Base-by-base conservation (phyloP, 192 early-diverging fungal species). In the Phlyctochytrium bullatum region DNA sequence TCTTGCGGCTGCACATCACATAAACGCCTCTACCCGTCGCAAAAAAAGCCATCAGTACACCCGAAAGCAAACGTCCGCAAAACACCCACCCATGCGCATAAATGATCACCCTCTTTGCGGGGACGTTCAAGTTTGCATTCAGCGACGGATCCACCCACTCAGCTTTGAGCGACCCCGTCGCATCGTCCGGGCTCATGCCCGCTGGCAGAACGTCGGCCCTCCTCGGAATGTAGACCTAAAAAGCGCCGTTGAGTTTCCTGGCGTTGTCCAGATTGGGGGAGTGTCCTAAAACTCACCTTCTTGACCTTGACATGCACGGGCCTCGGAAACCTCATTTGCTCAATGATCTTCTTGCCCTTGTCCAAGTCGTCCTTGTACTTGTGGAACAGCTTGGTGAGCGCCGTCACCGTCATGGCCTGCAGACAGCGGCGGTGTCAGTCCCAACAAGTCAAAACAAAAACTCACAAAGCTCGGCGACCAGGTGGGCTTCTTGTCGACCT, bases 81-180 rank as follows among this genome's bases (percentile, higher is more conserved):
- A n/a, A n/a, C 4, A 10, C 54, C 34, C 53, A 91, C 34, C 93
- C 93, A 58, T 93, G 93, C 35, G 89, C 67, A 59, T 89, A 91
- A 51, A 93, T 65, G 17, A 92, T 68, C 1, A 87, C 81, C 25
- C 76, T 75, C 36, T 84, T 81, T 17, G 61, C 51, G 53, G 68
- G 40, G 2, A 24, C 14, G 50, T 47, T 35, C 2, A 61, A 32
- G 33, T 62, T 34, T 2, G 54, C 34, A 28, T n/a, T 35, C 12
- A 35, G 29, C 73, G 36, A 75, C n/a, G n/a, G n/a, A 59, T 80
- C 76, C 24, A 78, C 47, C 79, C 79, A 81, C 40, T 81, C 79
- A 31, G 66, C 79, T 52, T 73, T 78, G 56, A 81, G 34, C 24
- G 30, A 51, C 0, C 79, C 79, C 40, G n/a, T 31, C 12, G 72